Evolutionary conservation across 495 filamentous ascomycete genomes (phyloP).

Genomic region (Annulohypoxylon maeteangense): DNA sequence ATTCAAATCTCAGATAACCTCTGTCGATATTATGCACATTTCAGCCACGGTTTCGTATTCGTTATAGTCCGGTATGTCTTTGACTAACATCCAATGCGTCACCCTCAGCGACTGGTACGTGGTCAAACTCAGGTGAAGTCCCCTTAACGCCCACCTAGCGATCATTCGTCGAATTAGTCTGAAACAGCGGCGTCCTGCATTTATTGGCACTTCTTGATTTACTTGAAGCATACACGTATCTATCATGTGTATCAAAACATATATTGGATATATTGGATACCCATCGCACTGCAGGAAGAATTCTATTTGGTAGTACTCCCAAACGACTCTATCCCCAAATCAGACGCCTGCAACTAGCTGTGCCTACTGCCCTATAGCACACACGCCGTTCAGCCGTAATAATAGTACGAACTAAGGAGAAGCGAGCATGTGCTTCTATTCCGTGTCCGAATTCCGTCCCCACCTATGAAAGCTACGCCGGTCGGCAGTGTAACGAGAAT

Average conservation of each 20-base stretch:
- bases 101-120: neutral
- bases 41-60: constrained; percentile 29
- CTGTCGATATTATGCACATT: constrained; percentile 22
- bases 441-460: neutral
- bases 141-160: neutral
- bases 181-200: constrained; percentile 8
- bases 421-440: constrained; percentile 8
- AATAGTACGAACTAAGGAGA: constrained; percentile 7
- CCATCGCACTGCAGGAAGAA: constrained; percentile 1
- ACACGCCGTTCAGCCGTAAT: constrained; percentile 4
- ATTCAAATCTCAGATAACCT: constrained; percentile 1
- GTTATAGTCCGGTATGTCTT: constrained; percentile 4
- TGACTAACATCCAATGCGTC: constrained; percentile 6
- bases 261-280: neutral
- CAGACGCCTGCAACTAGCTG: neutral
- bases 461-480: constrained; percentile 17
- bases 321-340: neutral
- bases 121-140: neutral
- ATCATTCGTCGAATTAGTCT: constrained; percentile 8
- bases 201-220: neutral
- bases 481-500: constrained; percentile 30
- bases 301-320: neutral
- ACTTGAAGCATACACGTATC: neutral
- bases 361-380: constrained; percentile 10
- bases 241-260: constrained; percentile 11